Evolutionary conservation across 805 yeast genomes (phyloP), one percentile per base, ranked within the genome.

Genomic region (Cyberlindnera mrakii): DNA sequence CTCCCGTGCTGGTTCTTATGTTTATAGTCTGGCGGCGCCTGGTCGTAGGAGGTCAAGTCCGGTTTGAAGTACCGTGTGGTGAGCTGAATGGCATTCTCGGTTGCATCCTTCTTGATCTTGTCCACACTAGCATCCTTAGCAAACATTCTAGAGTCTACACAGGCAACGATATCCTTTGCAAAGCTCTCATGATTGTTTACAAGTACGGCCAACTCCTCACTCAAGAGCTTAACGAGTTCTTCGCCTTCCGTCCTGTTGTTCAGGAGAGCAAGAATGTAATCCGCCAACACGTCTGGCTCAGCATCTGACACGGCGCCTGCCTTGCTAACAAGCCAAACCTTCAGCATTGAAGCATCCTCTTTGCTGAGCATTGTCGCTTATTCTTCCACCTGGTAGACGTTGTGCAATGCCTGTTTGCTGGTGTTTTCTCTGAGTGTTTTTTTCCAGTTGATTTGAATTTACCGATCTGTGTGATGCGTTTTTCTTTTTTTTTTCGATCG

Each of bases 221-320:
- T 39, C 40, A 72, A 57, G 41, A 63, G 46, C 32, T 53, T 53
- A 15, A 54, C 43, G 37, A 68, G 54, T 49, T 67, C 69, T 1
- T 49, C 62, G 5, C 52, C 60, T 9, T 68, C 53, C 29, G 63
- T 55, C 17, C 64, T 65, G 47, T 70, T 63, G 33, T 64, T 50
- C 23, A 74, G 52, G 30, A 74, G 53, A 1, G 75, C 72, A 23
- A 70, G 32, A 16, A 72, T 68, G 49, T 71, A 74, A 37, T 72
- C 77, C 1, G 71, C 60, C 43, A 73, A 52, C 20, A 70, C 71
- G 11, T 61, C 64, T 5, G 70, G 56, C 35, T 70, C 75, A 3
- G 71, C 70, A 18, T 71, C 76, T 0, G 63, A 51, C 2, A 58
- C 40, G 10, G 39, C 41, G 14, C 44, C 42, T 3, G 58, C 47